A percentile compares a stretch with the other conserved stretches of the same genome.
phyloP scores from a whole-genome alignment of 2,329 filamentous ascomycete genomes.

The Gnomoniopsis smithogilvyi region DNA sequence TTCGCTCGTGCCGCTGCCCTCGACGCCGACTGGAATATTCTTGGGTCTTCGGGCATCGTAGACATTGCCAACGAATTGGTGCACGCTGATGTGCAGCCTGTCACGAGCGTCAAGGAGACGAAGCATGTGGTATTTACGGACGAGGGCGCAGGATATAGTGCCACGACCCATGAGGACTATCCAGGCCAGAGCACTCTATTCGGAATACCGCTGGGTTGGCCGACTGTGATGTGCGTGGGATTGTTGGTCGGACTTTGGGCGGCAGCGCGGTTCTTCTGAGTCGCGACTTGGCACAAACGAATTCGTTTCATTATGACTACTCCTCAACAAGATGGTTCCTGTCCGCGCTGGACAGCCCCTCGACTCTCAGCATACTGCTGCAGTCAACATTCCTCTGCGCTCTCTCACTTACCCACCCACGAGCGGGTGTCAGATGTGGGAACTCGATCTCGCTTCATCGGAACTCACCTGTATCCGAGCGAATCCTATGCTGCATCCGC shows the following conservation, averaged over 20 bases:
- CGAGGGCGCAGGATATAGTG: neutral
- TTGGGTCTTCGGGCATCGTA: constrained; percentile 8
- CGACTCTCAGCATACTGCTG: too few species aligned
- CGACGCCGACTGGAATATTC: neutral
- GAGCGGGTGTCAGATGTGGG: too few species aligned
- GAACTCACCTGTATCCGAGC: too few species aligned
- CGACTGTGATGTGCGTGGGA: neutral
- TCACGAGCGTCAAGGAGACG: neutral
- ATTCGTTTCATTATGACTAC: neutral
- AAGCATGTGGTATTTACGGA: neutral
- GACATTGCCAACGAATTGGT: neutral
- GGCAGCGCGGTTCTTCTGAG: neutral
- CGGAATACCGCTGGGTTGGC: neutral
- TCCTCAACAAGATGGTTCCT: neutral
- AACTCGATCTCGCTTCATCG: too few species aligned
- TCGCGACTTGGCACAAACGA: neutral
- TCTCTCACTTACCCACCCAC: too few species aligned
- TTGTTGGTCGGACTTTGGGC: neutral
- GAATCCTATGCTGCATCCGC: too few species aligned
- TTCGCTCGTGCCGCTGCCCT: constrained; percentile 6
- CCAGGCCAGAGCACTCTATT: neutral
- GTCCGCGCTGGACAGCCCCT: too few species aligned
- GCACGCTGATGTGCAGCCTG: neutral
- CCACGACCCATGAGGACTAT: neutral
- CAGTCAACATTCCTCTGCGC: too few species aligned